Conservation (phyloP, 2,329 filamentous ascomycete genomes). For the Pyricularia pennisetigena region DNA sequence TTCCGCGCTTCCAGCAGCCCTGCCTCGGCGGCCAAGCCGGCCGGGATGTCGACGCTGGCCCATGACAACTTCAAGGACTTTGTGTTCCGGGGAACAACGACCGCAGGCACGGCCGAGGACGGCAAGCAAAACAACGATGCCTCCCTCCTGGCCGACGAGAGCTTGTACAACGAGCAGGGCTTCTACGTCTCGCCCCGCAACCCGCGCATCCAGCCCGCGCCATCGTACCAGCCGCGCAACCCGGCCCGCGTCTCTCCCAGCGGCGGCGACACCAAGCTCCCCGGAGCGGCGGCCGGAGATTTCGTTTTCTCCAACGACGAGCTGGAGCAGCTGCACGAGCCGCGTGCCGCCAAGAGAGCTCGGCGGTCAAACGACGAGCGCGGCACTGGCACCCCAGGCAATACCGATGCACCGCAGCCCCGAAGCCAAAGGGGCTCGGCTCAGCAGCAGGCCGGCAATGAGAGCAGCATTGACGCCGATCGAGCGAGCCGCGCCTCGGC, state of each 20-base stretch:
- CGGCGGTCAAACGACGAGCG: neutral
- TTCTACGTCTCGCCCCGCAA: conserved; percentile 4
- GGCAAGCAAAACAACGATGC: neutral
- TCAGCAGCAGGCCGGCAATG: neutral
- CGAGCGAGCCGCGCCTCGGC: neutral
- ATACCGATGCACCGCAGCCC: neutral
- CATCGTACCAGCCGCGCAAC: neutral
- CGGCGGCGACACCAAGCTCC: neutral
- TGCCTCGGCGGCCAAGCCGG: neutral
- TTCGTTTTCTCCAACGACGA: neutral
- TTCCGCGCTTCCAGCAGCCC: neutral
- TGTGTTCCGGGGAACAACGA: neutral
- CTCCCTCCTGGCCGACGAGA: neutral
- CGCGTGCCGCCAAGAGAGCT: neutral
- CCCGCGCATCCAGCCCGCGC: neutral
- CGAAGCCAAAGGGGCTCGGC: neutral
- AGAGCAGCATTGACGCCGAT: neutral
- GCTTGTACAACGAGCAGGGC: conserved; percentile 3
- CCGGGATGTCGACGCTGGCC: neutral
- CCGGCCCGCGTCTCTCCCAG: neutral
- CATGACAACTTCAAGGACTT: neutral
- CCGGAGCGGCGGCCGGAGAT: neutral
- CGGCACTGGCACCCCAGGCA: too few relatives aligned
- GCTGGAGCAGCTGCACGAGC: neutral
- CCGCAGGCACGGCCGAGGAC: neutral